Evolutionary conservation across 1,284 basidiomycete genomes (phyloP), one percentile per base, ranked within the genome.

Genomic region (Megacollybia platyphylla): DNA sequence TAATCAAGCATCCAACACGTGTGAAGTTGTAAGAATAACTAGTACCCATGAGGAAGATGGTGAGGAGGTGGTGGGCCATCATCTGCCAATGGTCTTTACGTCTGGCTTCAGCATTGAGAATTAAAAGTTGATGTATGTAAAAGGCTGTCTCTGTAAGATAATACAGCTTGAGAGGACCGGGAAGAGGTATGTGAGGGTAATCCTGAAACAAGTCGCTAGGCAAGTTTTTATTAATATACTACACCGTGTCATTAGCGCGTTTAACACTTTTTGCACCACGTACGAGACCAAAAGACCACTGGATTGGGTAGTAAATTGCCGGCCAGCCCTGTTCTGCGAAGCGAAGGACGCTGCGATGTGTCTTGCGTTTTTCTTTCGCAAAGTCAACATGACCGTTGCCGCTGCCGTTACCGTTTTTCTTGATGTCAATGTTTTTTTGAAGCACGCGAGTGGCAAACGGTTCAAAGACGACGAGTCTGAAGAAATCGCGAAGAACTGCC

Each of bases 321-420:
- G 79, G 78, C 88, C 91, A 98, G 41, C 88, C 86, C 63, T 98
- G 94, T 62, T 97, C 94, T 3, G 90, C 88, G 56, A 97, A 97
- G 47, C 94, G 71, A 39, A 86, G 60, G 36, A 90, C 78, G 49
- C 76, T 81, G 56, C 85, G 74, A 43, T 82, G 73, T 48, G 87
- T 63, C 49, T 64, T 69, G 36, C 65, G 70, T 7, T 68, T 61
- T 52, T 83, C 72, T 47, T 64, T 28, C 11, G 30, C 34, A 40
- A 40, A 26, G 17, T 20, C 4, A 34, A 32, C 27, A 28, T 39
- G 39, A 45, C 43, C 41, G 43, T 57, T 48, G 36, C 51, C 51
- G 42, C 55, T 53, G 8, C 55, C 57, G 37, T 61, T 57, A 35
- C 56, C 58, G 49, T 55, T 48, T 32, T 57, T 44, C 46, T 51